Conservation (phyloP, 768 basidiomycete genomes). For the Exidia glandulosa region DNA sequence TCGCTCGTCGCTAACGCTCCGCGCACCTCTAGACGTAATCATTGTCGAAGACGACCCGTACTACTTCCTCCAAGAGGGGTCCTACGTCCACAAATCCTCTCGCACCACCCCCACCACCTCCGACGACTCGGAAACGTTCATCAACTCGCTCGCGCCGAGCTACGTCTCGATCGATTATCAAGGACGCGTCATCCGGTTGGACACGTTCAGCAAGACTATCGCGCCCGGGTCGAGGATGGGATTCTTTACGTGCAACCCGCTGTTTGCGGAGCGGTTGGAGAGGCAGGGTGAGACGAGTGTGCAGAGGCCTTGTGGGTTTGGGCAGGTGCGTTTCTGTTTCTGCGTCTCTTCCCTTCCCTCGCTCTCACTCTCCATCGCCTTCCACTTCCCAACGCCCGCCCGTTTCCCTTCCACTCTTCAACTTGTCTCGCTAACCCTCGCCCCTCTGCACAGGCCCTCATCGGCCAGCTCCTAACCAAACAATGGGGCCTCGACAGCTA, state of each 20-base stretch:
- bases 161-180: conserved; percentile 61
- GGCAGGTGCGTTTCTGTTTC: conserved; percentile 32
- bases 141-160: conserved; percentile 47
- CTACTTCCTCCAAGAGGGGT: conserved; percentile 56
- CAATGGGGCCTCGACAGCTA: conserved; percentile 63
- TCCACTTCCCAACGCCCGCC: not conserved
- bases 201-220: conserved; percentile 74
- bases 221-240: conserved; percentile 70
- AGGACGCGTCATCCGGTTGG: conserved; percentile 74
- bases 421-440: not conserved
- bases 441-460: conserved; percentile 28
- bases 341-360: not conserved
- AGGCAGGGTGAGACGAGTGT: conserved; percentile 57
- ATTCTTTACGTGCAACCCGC: conserved; percentile 67
- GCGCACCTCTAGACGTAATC: conserved; percentile 40
- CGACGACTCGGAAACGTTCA: conserved; percentile 23
- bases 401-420: too few species aligned
- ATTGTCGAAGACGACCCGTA: conserved; percentile 83
- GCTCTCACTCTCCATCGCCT: not conserved
- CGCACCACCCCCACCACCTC: conserved; percentile 9
- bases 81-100: conserved; percentile 36
- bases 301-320: conserved; percentile 63
- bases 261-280: conserved; percentile 67
- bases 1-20: too few species aligned
- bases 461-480: conserved; percentile 46